Percentiles rank a stretch among this genome's conserved stretches.
Evolutionary conservation across 2,329 filamentous ascomycete species (phyloP).

Genomic region (Aspergillus ochraceus): DNA sequence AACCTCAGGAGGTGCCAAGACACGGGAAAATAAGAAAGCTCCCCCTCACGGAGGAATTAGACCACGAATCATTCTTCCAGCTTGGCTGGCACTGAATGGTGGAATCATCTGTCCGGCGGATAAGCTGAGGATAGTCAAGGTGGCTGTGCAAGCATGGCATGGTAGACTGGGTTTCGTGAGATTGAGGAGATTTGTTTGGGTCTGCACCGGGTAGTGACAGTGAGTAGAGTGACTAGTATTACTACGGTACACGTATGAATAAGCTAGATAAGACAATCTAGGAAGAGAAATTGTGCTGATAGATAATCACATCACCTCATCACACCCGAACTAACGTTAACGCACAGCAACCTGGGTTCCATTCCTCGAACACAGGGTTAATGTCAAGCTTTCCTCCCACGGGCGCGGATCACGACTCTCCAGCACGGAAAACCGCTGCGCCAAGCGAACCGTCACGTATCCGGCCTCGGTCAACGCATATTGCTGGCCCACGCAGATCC

Average conservation of each 20-base stretch:
- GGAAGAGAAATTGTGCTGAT: too few species aligned
- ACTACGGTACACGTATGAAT: too few species aligned
- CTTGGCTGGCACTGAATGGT: background rate
- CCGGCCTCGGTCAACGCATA: constrained; percentile 39
- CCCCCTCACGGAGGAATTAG: constrained; percentile 1
- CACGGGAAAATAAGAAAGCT: background rate
- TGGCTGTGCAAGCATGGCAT: background rate
- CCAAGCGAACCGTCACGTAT: constrained; percentile 33
- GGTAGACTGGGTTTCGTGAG: background rate
- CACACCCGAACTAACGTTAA: too few species aligned
- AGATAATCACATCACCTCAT: too few species aligned
- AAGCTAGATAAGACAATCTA: too few species aligned
- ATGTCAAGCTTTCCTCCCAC: constrained; percentile 25
- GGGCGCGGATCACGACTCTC: constrained; percentile 30
- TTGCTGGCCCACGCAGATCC: constrained; percentile 36
- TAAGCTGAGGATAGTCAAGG: background rate
- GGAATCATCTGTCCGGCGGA: background rate
- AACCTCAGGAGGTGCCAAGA: background rate
- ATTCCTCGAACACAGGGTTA: constrained; percentile 26
- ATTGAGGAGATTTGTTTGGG: too few species aligned
- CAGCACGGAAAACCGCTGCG: constrained; percentile 32
- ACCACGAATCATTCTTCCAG: background rate
- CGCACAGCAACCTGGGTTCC: constrained; percentile 20
- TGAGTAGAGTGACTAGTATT: background rate
- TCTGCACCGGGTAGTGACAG: too few species aligned